These are phyloP conservation scores for Wickerhamomyces chaumierensis DNA, from an alignment of 805 yeast genomes.

Conservation along the genomic window DNA sequence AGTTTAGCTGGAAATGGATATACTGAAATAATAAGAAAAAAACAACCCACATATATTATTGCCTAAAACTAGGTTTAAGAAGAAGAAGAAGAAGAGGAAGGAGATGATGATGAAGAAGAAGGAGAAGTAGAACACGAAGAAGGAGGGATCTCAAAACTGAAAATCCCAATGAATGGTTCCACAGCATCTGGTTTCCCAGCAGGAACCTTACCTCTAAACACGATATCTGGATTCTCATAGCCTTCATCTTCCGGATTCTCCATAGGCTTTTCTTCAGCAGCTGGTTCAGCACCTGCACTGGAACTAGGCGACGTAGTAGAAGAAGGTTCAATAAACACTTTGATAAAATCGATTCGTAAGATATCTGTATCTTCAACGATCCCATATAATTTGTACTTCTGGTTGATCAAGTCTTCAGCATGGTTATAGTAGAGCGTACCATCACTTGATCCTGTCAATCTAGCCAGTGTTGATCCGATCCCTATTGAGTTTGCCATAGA, in stretches of 20 bases:
- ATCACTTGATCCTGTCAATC: conserved; percentile 38
- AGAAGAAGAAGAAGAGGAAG: conserved; percentile 6
- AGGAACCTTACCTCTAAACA: conserved; percentile 41
- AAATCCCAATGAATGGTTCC: conserved; percentile 45
- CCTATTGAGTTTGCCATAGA: conserved; percentile 29
- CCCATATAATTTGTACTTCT: conserved; percentile 38
- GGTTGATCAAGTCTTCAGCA: conserved; percentile 31
- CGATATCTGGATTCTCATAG: conserved; percentile 32
- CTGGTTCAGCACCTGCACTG: conserved; percentile 2
- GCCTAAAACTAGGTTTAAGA: neutral
- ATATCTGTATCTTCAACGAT: conserved; percentile 35
- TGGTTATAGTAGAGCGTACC: conserved; percentile 40
- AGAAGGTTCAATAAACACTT: conserved; percentile 23
- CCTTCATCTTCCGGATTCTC: conserved; percentile 25
- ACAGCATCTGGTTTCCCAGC: conserved; percentile 39
- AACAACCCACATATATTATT: too few species aligned
- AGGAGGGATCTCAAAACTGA: conserved; percentile 31
- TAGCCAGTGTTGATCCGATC: conserved; percentile 45
- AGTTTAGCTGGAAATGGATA: too few species aligned
- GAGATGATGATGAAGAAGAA: too few species aligned
- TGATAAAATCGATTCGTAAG: conserved; percentile 40
- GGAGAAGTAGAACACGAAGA: too few species aligned
- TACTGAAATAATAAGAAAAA: too few species aligned
- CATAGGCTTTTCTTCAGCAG: conserved; percentile 8
- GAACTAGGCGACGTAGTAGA: neutral